Conservation (phyloP, 1,284 basidiomycete species). For the Limonomyces culmigenus region DNA sequence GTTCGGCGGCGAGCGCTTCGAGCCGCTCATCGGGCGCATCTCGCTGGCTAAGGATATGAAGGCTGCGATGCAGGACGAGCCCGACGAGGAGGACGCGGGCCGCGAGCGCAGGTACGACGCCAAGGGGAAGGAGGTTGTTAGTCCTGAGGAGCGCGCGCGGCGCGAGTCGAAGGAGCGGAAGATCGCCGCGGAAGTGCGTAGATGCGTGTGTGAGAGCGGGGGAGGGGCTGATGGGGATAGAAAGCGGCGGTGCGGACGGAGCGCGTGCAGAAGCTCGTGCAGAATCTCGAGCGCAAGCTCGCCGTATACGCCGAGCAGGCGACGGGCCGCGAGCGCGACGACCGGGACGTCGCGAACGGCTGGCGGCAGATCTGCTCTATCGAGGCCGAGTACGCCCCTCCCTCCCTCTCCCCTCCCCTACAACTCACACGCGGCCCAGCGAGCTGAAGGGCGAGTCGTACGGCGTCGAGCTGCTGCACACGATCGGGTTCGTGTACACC, state of each 20-base stretch:
- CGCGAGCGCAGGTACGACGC: conserved; percentile 30
- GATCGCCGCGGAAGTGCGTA: conserved; percentile 46
- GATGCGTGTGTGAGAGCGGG: neutral
- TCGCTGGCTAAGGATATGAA: conserved; percentile 94
- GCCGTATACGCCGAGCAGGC: conserved; percentile 89
- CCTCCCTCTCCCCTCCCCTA: conserved; percentile 1
- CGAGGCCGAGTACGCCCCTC: conserved; percentile 58
- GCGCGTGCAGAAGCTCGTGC: conserved; percentile 70
- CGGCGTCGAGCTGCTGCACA: conserved; percentile 81
- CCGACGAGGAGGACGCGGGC: conserved; percentile 37
- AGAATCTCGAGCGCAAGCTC: conserved; percentile 76
- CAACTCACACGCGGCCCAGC: conserved; percentile 17
- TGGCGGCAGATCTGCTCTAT: conserved; percentile 67
- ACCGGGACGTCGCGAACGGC: conserved; percentile 48
- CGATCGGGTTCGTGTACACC: conserved; percentile 83
- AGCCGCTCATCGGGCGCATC: conserved; percentile 71
- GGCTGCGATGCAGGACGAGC: conserved; percentile 86
- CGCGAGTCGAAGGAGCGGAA: conserved; percentile 65
- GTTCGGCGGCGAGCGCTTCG: conserved; percentile 78
- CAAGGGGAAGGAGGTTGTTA: conserved; percentile 55
- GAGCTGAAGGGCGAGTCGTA: conserved; percentile 86
- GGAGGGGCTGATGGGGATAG: conserved; percentile 18
- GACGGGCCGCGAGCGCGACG: conserved; percentile 52
- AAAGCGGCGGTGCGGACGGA: conserved; percentile 70
- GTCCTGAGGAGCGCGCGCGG: conserved; percentile 70